These are phyloP conservation scores for Podaxis carcinomalis DNA, from an alignment of 768 basidiomycete genomes.

Conservation along the genomic window DNA sequence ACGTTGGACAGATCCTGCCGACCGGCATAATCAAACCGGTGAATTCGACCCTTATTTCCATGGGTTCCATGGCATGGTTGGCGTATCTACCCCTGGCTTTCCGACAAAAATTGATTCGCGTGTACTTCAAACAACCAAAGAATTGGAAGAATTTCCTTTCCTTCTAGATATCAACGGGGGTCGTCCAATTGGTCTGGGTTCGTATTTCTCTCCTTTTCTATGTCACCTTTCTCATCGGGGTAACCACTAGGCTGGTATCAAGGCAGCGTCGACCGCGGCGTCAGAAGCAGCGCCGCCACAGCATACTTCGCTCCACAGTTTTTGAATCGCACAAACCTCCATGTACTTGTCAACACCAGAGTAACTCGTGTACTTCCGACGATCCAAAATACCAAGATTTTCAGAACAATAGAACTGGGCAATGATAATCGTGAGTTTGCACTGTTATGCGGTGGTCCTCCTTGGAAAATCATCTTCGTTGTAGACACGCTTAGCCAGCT, in stretches of 20 bases:
- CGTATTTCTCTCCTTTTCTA: not conserved
- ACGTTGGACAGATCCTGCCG: conserved; percentile 16
- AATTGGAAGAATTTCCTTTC: conserved; percentile 12
- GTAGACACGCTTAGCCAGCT: conserved; percentile 1
- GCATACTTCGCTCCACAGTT: conserved; percentile 18
- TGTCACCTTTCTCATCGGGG: not conserved
- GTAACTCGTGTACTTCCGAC: conserved; percentile 15
- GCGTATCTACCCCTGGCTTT: conserved; percentile 14
- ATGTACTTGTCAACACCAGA: conserved; percentile 21
- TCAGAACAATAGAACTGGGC: conserved; percentile 12
- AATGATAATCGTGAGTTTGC: conserved; percentile 7
- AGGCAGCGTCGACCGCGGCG: conserved; percentile 16
- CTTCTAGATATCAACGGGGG: conserved; percentile 6
- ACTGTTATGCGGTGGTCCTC: too few relatives aligned
- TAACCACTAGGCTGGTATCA: conserved; percentile 18
- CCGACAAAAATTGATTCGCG: conserved; percentile 17
- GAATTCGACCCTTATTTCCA: conserved; percentile 18
- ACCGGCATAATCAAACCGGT: conserved; percentile 15
- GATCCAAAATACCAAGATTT: not conserved
- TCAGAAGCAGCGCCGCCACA: conserved; percentile 13
- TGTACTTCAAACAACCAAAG: conserved; percentile 16
- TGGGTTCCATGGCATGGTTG: conserved; percentile 16
- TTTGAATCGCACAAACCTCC: conserved; percentile 18
- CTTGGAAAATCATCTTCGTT: not conserved
- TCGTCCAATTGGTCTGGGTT: conserved; percentile 12